Percentiles rank a stretch among this genome's conserved stretches.
phyloP scores from a whole-genome alignment of 805 yeast genomes.

The Metschnikowia peoriensis region DNA sequence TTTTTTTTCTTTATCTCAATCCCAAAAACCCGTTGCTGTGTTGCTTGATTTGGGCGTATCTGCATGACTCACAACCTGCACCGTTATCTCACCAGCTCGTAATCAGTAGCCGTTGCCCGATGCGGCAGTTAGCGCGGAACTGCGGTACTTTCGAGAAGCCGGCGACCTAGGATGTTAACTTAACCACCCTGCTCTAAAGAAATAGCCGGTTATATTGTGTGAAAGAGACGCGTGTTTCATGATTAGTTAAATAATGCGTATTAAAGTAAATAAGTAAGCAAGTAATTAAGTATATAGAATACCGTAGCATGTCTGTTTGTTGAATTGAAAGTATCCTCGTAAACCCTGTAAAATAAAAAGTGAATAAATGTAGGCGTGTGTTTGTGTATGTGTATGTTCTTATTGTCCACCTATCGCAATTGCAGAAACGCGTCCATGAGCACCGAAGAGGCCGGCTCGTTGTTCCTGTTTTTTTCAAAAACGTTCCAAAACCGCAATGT shows the following conservation, averaged over 20 bases:
- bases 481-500: conserved; percentile 94
- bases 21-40: too few species aligned
- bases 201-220: not conserved
- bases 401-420: conserved; percentile 43
- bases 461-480: conserved; percentile 71
- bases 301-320: not conserved
- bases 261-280: too few species aligned
- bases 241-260: not conserved
- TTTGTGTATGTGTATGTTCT: too few species aligned
- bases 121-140: not conserved
- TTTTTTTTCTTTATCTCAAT: too few species aligned
- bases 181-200: too few species aligned
- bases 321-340: not conserved
- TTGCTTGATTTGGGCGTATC: not conserved
- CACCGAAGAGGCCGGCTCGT: conserved; percentile 58
- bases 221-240: not conserved
- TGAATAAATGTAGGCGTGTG: not conserved
- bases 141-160: not conserved
- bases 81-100: not conserved
- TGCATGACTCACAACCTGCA: not conserved
- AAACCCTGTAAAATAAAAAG: not conserved
- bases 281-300: too few species aligned
- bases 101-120: not conserved
- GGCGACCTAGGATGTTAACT: too few species aligned
- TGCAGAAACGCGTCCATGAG: conserved; percentile 74